Evolutionary conservation across 345 rosid species (phyloP), one percentile per base, ranked within the genome.

Genomic region (Turnera subulata): DNA sequence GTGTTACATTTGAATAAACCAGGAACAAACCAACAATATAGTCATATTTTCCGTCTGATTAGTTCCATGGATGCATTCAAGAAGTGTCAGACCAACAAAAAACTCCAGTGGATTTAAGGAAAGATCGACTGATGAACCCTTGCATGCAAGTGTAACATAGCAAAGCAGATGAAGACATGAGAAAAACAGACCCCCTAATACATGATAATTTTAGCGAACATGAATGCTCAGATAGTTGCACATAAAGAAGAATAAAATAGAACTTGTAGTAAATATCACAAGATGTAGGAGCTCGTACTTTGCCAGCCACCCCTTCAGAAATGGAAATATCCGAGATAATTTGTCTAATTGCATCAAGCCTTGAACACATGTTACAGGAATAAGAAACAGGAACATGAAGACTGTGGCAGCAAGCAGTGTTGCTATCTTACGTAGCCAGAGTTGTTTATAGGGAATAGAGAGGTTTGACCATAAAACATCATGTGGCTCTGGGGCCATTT

Each of bases 381-480:
- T 18, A 56, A 87, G 73, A 77, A 87, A 93, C 65, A 81, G 61
- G 62, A 84, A 71, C 95, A 89, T 81, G 79, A 93, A 78, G 50
- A 71, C 85, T 55, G 78, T 33, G 53, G 96, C 63, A 55, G 88
- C 85, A 20, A 89, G 55, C 69, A 81, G 73, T 12, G 74, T 77
- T 63, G 81, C 83, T 57, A 89, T 77, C 63, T 66, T 87, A 18
- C 99, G 85, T 60, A 93, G 61, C 99, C 99, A 93, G 55, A 93
- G 81, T 65, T 85, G 97, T 67, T 60, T 78, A 58, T 78, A 89
- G 12, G 97, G 95, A 65, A 93, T 75, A 40, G 75, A 74, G 55
- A 93, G 88, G 73, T 89, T 89, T 68, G 83, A 73, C 99, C 99
- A 93, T 54, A 82, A 78, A 61, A 93, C 82, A 75, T 93, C 99